phyloP scores from a whole-genome alignment of 2,329 filamentous ascomycete genomes.

The Alternaria ethzedia region DNA sequence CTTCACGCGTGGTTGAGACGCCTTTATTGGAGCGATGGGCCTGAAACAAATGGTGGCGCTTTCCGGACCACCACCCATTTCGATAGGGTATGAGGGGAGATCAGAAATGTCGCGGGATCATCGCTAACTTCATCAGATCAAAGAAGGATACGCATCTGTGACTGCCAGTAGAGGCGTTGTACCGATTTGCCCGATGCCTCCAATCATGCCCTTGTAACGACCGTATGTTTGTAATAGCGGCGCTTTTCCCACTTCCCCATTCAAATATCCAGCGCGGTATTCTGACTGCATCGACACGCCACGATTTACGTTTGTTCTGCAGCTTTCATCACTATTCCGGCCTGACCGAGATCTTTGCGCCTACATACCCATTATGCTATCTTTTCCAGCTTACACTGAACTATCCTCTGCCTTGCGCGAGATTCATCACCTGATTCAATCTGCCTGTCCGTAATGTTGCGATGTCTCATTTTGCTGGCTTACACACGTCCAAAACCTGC shows the following conservation, averaged over 20 bases:
- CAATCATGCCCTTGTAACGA: conserved; percentile 25
- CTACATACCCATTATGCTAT: neutral
- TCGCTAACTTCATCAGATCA: conserved; percentile 31
- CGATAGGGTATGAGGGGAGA: conserved; percentile 25
- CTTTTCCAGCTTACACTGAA: neutral
- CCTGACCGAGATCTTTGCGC: neutral
- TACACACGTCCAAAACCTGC: neutral
- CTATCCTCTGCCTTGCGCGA: neutral
- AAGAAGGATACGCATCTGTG: conserved; percentile 36
- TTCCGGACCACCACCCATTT: conserved; percentile 41
- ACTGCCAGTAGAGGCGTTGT: conserved; percentile 30
- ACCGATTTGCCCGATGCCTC: conserved; percentile 26
- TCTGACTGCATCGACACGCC: neutral
- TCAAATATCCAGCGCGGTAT: no score
- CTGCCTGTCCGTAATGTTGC: neutral
- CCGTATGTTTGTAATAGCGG: neutral
- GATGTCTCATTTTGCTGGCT: neutral
- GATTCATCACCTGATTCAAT: neutral
- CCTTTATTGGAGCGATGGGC: conserved; percentile 75
- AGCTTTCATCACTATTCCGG: neutral
- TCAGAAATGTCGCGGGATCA: neutral
- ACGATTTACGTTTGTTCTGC: neutral
- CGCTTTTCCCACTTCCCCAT: neutral
- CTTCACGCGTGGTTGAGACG: conserved; percentile 81
- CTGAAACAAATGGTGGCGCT: conserved; percentile 32